These are phyloP conservation scores for Trypanosoma theileri DNA, from an alignment of 208 protist genomes.

Conservation along the genomic window DNA sequence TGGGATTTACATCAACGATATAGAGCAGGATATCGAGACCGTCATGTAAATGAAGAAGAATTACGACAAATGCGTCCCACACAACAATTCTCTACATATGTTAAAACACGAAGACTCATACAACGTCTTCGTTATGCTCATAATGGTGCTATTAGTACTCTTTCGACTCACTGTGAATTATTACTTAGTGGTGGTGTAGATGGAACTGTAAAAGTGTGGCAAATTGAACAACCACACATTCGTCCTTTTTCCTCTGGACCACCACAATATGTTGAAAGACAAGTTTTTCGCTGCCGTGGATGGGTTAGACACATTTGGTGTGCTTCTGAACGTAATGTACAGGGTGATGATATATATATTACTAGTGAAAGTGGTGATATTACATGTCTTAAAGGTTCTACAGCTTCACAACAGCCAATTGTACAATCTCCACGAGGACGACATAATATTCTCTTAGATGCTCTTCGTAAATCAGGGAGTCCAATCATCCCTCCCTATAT, in stretches of 20 bases:
- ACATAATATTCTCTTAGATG: conserved; percentile 9
- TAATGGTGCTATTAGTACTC: conserved; percentile 29
- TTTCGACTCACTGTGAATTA: conserved; percentile 40
- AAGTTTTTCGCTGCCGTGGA: conserved; percentile 36
- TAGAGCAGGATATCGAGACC: conserved; percentile 12
- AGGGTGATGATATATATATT: conserved; percentile 40
- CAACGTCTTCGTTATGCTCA: conserved; percentile 31
- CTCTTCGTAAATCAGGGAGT: conserved; percentile 2
- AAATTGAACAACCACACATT: neutral
- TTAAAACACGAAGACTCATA: conserved; percentile 28
- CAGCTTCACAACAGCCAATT: conserved; percentile 14
- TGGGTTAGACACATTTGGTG: conserved; percentile 48
- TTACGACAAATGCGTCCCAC: conserved; percentile 9
- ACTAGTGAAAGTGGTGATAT: conserved; percentile 36
- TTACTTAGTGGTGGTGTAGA: conserved; percentile 52
- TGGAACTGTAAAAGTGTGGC: conserved; percentile 42
- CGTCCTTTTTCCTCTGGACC: neutral
- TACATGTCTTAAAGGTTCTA: conserved; percentile 26
- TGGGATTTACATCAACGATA: conserved; percentile 44
- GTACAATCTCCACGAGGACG: neutral
- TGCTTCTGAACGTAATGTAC: conserved; percentile 23
- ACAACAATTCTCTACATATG: conserved; percentile 28
- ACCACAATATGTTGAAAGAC: conserved; percentile 27
- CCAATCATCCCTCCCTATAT: neutral
- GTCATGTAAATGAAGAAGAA: conserved; percentile 15